Evolutionary conservation across 2,329 filamentous ascomycete species (phyloP), one percentile per base, ranked within the genome.

Genomic region (Salinomyces thailandicus): DNA sequence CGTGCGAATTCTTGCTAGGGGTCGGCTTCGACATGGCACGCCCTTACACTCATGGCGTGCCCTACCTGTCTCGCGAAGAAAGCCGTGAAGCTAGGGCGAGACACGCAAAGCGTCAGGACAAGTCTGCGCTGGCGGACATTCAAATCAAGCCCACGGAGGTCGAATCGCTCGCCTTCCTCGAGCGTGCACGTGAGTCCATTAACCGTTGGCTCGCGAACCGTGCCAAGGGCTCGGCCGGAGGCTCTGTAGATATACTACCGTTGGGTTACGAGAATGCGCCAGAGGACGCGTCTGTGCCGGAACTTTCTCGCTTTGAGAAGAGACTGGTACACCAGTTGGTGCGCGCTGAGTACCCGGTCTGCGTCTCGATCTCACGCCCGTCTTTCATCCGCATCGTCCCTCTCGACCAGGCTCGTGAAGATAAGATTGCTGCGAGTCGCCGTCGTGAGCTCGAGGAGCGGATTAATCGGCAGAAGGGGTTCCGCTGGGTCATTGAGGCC

Each of bases 251-350:
- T 3, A 26, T 26, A 8, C 9, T 26, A n/a, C 9, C 22, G 2
- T 8, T n/a, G 9, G 47, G 52, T 13, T 59, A 51, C 32, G 44
- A 62, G 18, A 56, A 59, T 40, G 18, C 40, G 4, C 35, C 43
- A 1, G 43, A 46, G 22, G 22, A 26, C n/a, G 9, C 9, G n/a
- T n/a, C 22, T n/a, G 22, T 26, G 22, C 22, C 22, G 4, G 55
- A 59, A 33, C 51, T 78, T 17, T 75, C 68, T 41, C 65, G 68
- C 1, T 81, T 73, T 47, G 77, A 83, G 51, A 75, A 77, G 52
- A 67, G 75, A 20, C 62, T 83, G 5, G 67, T 82, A 1, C 73
- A 82, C 50, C 77, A 81, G 47, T 62, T 81, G 9, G 67, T 83
- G n/a, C 67, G 74, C 9, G 68, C 67, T 11, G 77, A 81, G 45